These are phyloP conservation scores for Komagataella kurtzmanii DNA, from an alignment of 805 yeast genomes.

Conservation along the genomic window DNA sequence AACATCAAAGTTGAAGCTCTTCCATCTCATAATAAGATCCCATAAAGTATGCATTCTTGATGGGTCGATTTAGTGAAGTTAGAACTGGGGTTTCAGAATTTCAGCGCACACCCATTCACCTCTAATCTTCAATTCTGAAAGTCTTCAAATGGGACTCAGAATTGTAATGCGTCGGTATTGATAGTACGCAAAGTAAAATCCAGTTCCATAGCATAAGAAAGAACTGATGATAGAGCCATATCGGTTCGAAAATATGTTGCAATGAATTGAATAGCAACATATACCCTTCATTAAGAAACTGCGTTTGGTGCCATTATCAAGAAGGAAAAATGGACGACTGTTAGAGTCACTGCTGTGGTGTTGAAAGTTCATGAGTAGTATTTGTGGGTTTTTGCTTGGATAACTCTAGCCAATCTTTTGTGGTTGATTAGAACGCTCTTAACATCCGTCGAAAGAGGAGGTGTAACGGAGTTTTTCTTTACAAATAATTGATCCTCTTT, in stretches of 20 bases:
- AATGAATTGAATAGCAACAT: conserved; percentile 16
- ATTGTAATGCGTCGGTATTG: conserved; percentile 35
- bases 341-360: not conserved
- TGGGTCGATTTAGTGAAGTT: conserved; percentile 38
- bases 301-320: no score
- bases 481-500: no score
- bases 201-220: conserved; percentile 11
- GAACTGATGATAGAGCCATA: no score
- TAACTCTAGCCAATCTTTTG: no score
- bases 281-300: no score
- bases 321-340: not conserved
- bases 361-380: not conserved
- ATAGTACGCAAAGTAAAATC: conserved; percentile 44
- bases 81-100: conserved; percentile 25
- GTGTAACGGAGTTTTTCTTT: no score
- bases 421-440: no score
- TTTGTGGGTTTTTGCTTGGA: no score
- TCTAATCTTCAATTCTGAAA: conserved; percentile 15
- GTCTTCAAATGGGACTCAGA: conserved; percentile 27
- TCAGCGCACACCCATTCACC: conserved; percentile 34
- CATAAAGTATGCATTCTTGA: conserved; percentile 28
- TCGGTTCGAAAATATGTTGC: conserved; percentile 25
- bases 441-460: no score
- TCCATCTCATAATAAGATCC: conserved; percentile 33
- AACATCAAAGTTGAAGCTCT: conserved; percentile 31